A percentile compares a stretch with the other conserved stretches of the same genome.
phyloP scores from a whole-genome alignment of 2,329 filamentous ascomycete species.

The Dendrostoma leiphaemia region DNA sequence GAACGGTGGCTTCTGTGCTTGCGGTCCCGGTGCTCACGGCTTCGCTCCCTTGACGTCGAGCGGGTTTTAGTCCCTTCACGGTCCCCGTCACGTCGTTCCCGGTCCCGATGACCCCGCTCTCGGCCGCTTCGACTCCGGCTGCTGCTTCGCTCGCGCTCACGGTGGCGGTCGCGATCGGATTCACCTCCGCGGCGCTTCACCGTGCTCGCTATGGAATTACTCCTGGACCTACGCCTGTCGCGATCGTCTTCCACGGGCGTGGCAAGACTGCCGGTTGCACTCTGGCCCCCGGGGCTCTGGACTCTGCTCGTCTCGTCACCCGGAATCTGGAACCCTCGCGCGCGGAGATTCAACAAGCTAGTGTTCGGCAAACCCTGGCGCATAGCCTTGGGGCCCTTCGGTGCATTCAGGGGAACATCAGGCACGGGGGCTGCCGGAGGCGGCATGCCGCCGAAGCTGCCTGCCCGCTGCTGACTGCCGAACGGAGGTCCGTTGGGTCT shows the following conservation, averaged over 20 bases:
- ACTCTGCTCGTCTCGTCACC: slow-evolving; percentile 32
- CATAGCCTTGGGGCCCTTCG: slow-evolving; percentile 93
- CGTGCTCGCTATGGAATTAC: slow-evolving; percentile 42
- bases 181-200: slow-evolving; percentile 22
- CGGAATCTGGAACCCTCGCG: slow-evolving; percentile 42
- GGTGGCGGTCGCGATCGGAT: slow-evolving; percentile 19
- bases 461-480: slow-evolving; percentile 13
- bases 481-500: slow-evolving; percentile 11
- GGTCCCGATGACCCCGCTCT: slow-evolving; percentile 17
- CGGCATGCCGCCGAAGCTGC: slow-evolving; percentile 19
- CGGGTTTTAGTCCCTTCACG: slow-evolving; percentile 11
- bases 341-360: slow-evolving; percentile 65
- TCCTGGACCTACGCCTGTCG: slow-evolving; percentile 40
- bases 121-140: slow-evolving; percentile 23
- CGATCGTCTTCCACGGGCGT: slow-evolving; percentile 21
- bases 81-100: slow-evolving; percentile 13
- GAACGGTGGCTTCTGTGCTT: slow-evolving; percentile 18
- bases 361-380: slow-evolving; percentile 83
- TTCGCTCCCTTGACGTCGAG: slow-evolving; percentile 11
- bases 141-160: slow-evolving; percentile 24
- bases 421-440: slow-evolving; percentile 25
- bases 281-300: slow-evolving; percentile 25
- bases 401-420: slow-evolving; percentile 66
- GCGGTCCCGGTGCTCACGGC: slow-evolving; percentile 17
- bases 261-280: slow-evolving; percentile 10